Percentiles rank a stretch among this genome's conserved stretches.
Conservation (phyloP, 129 eudicot species). For the Arctium minus region DNA sequence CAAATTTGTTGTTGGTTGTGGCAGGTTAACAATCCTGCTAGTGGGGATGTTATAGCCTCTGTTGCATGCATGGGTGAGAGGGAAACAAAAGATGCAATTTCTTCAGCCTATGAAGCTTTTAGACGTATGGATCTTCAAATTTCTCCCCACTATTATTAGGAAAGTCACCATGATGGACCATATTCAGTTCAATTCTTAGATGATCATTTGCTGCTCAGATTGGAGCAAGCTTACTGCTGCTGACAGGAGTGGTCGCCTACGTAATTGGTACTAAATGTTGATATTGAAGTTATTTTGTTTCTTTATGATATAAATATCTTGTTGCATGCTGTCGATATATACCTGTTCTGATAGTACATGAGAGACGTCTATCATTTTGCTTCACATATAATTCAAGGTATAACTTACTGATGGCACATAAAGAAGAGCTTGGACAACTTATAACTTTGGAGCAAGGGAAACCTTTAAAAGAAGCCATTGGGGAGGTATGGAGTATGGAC, state of each 20-base stretch:
- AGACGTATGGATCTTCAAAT: slow-evolving; percentile 27
- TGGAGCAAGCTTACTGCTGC: slow-evolving; percentile 89
- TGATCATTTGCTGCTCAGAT: slow-evolving; percentile 39
- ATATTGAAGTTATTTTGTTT: not conserved
- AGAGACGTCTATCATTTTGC: not conserved
- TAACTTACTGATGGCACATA: slow-evolving; percentile 64
- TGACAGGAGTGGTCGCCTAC: slow-evolving; percentile 73
- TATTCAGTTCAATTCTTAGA: not conserved
- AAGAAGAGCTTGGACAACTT: slow-evolving; percentile 88
- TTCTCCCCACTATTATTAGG: not conserved
- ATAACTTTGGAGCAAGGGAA: slow-evolving; percentile 93
- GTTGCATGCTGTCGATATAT: not conserved
- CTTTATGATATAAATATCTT: not conserved
- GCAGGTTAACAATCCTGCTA: slow-evolving; percentile 85
- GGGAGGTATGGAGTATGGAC: slow-evolving; percentile 67
- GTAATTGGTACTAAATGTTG: slow-evolving; percentile 55
- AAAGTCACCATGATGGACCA: not conserved
- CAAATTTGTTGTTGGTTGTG: slow-evolving; percentile 29
- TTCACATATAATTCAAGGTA: slow-evolving; percentile 38
- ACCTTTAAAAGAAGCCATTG: slow-evolving; percentile 90
- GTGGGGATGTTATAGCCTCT: slow-evolving; percentile 68
- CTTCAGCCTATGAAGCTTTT: slow-evolving; percentile 76
- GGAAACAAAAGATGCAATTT: slow-evolving; percentile 86
- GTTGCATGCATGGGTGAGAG: slow-evolving; percentile 81
- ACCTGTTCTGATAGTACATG: not conserved